phyloP scores from a whole-genome alignment of 345 rosid genomes.

The Salix dunnii region DNA sequence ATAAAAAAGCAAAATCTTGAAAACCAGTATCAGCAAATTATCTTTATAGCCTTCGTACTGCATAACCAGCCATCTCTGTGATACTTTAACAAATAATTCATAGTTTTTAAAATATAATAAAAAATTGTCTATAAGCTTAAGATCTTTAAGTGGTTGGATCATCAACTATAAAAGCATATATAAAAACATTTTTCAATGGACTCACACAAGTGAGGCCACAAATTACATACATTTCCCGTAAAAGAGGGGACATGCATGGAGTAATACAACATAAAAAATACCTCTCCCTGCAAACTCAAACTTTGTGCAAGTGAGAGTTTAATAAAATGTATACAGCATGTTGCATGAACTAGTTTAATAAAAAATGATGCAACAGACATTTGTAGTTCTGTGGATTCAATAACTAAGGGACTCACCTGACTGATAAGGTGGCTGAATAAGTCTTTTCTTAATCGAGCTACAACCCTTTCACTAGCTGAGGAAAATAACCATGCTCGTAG shows the following conservation, averaged over 20 bases:
- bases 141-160: too few relatives aligned
- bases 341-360: background rate
- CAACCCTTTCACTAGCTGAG: conserved; percentile 50
- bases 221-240: too few relatives aligned
- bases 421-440: conserved; percentile 42
- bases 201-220: too few relatives aligned
- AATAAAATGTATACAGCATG: background rate
- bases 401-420: conserved; percentile 33
- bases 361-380: background rate
- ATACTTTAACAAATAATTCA: background rate
- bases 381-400: background rate
- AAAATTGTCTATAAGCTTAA: too few relatives aligned
- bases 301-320: too few relatives aligned
- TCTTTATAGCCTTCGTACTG: background rate
- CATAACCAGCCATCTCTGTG: background rate
- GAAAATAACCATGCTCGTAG: conserved; percentile 50
- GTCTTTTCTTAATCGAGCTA: conserved; percentile 46
- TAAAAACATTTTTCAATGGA: too few relatives aligned
- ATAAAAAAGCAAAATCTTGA: background rate
- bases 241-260: too few relatives aligned
- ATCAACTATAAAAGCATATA: too few relatives aligned
- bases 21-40: background rate
- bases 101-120: background rate
- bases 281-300: background rate
- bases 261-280: too few relatives aligned